Evolutionary conservation across 2,329 filamentous ascomycete genomes (phyloP), one percentile per base, ranked within the genome.

Genomic region (Alternaria ethzedia): DNA sequence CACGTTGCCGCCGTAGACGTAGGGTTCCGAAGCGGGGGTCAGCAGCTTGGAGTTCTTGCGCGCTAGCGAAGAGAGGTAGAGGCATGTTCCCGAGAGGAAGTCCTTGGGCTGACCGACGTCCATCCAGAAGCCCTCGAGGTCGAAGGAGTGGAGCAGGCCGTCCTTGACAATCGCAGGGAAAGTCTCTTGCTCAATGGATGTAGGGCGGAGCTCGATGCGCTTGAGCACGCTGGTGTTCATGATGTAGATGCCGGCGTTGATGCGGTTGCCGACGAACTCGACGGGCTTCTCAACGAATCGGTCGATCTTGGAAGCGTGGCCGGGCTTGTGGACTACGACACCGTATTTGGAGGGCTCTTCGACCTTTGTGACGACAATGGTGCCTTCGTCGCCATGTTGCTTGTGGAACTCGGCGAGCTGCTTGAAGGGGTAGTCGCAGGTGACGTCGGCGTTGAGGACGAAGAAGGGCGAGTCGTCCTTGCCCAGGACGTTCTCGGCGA

Each of bases 221-320:
- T 90, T 86, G 64, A 99, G 89, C 44, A 98, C 89, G 55, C 91
- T 94, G 52, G 94, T 94, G 86, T 97, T 98, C 77, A 98, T 87
- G 76, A 98, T 97, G 86, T 98, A 98, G 83, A 98, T 93, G 83
- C 96, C 96, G 72, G 95, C 96, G 77, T 98, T 98, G 87, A 98
- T 98, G 70, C 95, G 92, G 88, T 98, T 98, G 76, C 95, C 95
- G 62, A 98, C 95, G 79, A 97, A 98, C 84, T 98, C 93, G 79
- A 98, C 93, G 41, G 95, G 95, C 87, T 99, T 99, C 89, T 99
- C 95, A 73, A 99, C 96, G 85, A 99, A 99, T 73, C 96, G 94
- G 83, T 99, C 96, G 82, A 99, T 98, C 79, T 92, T 90, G 50
- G 93, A 93, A 58, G 92, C 84, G 83, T 97, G 93, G 82, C 90